Conservation (phyloP, 2,329 filamentous ascomycete species). For the Rhynchosporium agropyri region DNA sequence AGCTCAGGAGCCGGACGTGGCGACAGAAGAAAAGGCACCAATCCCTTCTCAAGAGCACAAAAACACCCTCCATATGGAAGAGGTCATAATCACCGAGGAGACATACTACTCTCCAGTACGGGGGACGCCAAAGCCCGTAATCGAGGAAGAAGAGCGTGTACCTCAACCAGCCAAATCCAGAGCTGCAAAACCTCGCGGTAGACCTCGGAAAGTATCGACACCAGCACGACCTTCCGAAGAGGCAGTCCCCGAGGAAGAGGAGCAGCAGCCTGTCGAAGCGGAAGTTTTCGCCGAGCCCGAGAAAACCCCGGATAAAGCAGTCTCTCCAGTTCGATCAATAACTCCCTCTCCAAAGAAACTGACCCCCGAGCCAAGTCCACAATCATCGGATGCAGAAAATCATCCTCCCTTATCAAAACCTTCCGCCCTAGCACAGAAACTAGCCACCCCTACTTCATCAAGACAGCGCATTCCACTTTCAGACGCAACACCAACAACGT, state of each 20-base stretch:
- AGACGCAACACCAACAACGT: constrained; percentile 51
- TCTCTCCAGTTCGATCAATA: constrained; percentile 43
- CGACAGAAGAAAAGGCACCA: constrained; percentile 15
- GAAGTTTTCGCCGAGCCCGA: constrained; percentile 6
- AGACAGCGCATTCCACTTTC: constrained; percentile 53
- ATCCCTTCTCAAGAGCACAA: constrained; percentile 18
- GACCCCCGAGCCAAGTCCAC: constrained; percentile 68
- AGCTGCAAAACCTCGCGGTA: constrained; percentile 27
- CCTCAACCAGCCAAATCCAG: constrained; percentile 24
- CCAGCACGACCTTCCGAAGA: constrained; percentile 12
- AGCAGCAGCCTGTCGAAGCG: constrained; percentile 4
- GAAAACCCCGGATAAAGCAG: constrained; percentile 15
- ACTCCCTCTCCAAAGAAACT: constrained; percentile 55
- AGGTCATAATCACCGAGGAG: constrained; percentile 26
- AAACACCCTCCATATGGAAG: constrained; percentile 27
- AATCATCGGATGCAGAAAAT: constrained; percentile 81
- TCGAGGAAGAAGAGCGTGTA: constrained; percentile 16
- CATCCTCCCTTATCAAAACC: constrained; percentile 70
- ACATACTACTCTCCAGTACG: constrained; percentile 27
- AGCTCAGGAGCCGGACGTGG: constrained; percentile 10
- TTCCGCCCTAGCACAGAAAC: constrained; percentile 42
- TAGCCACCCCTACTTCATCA: constrained; percentile 30
- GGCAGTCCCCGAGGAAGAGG: constrained; percentile 8
- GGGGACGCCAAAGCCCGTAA: constrained; percentile 14
- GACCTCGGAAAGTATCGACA: constrained; percentile 24